Evolutionary conservation across 257 asterid genomes (phyloP).

Genomic region (Gentiana macrophylla): DNA sequence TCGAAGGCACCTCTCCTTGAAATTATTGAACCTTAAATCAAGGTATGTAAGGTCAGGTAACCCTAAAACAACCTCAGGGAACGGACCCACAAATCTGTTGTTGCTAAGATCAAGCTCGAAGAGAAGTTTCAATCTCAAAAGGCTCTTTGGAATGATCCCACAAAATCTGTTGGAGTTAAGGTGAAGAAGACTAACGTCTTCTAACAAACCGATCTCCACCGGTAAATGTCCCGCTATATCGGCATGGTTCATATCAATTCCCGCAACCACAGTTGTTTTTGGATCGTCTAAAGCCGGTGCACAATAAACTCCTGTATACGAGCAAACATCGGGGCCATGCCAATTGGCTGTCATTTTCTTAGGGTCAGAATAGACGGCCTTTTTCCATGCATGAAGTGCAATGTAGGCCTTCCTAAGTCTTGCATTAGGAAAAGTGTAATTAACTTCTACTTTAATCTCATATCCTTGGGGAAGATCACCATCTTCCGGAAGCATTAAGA

Average conservation of each 20-base stretch:
- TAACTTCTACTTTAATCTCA: slow-evolving; percentile 7
- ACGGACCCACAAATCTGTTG: slow-evolving; percentile 76
- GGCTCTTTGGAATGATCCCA: slow-evolving; percentile 57
- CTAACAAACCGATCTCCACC: slow-evolving; percentile 47
- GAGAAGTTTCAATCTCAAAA: slow-evolving; percentile 28
- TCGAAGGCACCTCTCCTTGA: slow-evolving; percentile 55
- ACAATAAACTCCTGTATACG: slow-evolving; percentile 63
- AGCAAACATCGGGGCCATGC: slow-evolving; percentile 63
- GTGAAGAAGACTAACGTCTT: slow-evolving; percentile 63
- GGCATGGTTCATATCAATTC: slow-evolving; percentile 65
- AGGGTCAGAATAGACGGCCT: slow-evolving; percentile 74
- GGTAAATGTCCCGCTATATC: slow-evolving; percentile 93
- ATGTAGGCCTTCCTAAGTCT: slow-evolving; percentile 49
- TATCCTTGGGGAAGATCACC: slow-evolving; percentile 11
- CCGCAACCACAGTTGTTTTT: slow-evolving; percentile 57
- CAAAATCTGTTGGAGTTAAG: slow-evolving; percentile 78
- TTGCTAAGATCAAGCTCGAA: slow-evolving; percentile 81
- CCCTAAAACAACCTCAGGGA: slow-evolving; percentile 47
- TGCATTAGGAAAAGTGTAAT: slow-evolving; percentile 17
- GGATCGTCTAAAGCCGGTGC: slow-evolving; percentile 49
- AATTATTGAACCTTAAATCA: slow-evolving; percentile 75
- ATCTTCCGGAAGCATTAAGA: background rate
- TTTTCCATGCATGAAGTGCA: slow-evolving; percentile 75
- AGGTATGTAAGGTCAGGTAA: slow-evolving; percentile 51
- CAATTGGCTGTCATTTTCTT: slow-evolving; percentile 49